Evolutionary conservation across 768 basidiomycete genomes (phyloP).

Genomic region (Omphalotus guepiniiformis): DNA sequence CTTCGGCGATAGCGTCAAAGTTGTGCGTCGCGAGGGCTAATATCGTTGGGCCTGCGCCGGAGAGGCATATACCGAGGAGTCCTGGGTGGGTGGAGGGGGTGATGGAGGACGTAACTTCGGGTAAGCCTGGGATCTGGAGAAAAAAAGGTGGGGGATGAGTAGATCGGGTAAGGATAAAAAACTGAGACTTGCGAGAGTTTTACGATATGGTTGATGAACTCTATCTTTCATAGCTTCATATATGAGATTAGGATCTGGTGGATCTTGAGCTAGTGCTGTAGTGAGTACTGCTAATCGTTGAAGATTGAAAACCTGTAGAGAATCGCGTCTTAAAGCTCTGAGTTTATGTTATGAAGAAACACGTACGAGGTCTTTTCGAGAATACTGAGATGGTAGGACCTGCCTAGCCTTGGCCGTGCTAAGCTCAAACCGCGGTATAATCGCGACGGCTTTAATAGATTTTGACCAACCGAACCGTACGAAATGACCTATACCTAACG

Average conservation of each 20-base stretch:
- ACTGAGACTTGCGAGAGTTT: conserved; percentile 58
- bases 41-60: conserved; percentile 96
- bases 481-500: conserved; percentile 89
- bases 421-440: conserved; percentile 93
- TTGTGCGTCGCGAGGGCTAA: conserved; percentile 86
- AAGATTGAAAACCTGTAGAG: conserved; percentile 86
- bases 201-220: conserved; percentile 95
- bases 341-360: background rate
- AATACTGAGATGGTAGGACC: conserved; percentile 81
- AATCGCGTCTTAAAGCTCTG: conserved; percentile 2
- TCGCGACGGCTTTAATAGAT: conserved; percentile 86
- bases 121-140: conserved; percentile 87
- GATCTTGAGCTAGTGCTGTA: conserved; percentile 84
- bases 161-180: background rate
- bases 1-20: conserved; percentile 82
- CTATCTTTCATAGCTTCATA: conserved; percentile 99
- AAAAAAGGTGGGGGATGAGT: background rate
- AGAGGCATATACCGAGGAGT: conserved; percentile 95
- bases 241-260: conserved; percentile 93
- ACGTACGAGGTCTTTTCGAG: conserved; percentile 86
- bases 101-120: conserved; percentile 84
- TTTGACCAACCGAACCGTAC: conserved; percentile 85
- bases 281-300: conserved; percentile 95
- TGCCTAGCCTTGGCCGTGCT: conserved; percentile 93
- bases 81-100: conserved; percentile 90